A percentile compares a stretch with the other conserved stretches of the same genome.
Conservation (phyloP, 129 eudicot genomes). For the Artemisia tridentata region DNA sequence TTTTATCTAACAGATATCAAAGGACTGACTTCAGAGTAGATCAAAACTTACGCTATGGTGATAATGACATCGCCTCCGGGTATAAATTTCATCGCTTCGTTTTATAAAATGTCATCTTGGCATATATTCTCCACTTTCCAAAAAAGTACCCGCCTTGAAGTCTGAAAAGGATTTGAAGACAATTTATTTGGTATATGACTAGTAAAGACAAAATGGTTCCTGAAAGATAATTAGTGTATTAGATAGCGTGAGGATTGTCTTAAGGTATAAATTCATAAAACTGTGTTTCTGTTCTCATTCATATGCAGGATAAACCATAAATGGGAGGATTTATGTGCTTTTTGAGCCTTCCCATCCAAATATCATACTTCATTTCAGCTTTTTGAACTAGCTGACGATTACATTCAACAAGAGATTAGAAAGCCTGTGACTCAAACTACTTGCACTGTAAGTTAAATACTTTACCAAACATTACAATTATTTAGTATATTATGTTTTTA, state of each 20-base stretch:
- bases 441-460: constrained; percentile 56
- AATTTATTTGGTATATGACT: background rate
- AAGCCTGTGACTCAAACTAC: constrained; percentile 49
- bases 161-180: background rate
- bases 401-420: constrained; percentile 79
- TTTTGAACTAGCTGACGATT: constrained; percentile 79
- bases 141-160: background rate
- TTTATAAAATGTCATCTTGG: background rate
- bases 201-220: background rate
- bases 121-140: background rate
- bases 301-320: constrained; percentile 49
- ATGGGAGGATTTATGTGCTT: constrained; percentile 78
- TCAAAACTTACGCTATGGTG: constrained; percentile 55
- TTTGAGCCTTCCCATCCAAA: constrained; percentile 71
- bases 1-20: constrained; percentile 53
- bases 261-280: background rate
- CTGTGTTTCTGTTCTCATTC: background rate
- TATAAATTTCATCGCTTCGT: constrained; percentile 21
- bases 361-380: constrained; percentile 65
- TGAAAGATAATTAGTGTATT: background rate
- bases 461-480: background rate
- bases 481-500: no score
- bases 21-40: constrained; percentile 85
- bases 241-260: background rate
- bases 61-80: constrained; percentile 45